Evolutionary conservation across 2,329 filamentous ascomycete genomes (phyloP).

Genomic region (Phaeosphaeriaceae sp.): DNA sequence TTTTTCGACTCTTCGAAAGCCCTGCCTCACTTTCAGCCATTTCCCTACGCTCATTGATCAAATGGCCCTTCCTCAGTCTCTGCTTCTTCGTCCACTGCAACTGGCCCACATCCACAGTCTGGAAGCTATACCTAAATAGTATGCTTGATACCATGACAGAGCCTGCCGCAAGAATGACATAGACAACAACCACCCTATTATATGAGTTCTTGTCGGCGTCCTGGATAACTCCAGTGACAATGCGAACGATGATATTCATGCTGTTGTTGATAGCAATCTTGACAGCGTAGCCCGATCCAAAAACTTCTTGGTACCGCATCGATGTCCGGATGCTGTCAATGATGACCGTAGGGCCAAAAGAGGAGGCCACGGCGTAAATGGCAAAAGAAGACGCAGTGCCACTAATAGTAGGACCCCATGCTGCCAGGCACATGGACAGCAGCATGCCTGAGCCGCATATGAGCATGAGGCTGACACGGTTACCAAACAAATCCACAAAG

Average conservation of each 20-base stretch:
- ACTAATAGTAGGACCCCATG: slow-evolving; percentile 56
- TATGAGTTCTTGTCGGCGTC: slow-evolving; percentile 65
- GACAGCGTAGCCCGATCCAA: slow-evolving; percentile 65
- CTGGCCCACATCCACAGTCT: slow-evolving; percentile 53
- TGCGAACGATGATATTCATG: slow-evolving; percentile 66
- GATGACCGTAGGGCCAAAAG: slow-evolving; percentile 63
- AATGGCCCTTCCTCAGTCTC: slow-evolving; percentile 54
- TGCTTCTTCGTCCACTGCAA: slow-evolving; percentile 66
- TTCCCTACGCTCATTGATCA: slow-evolving; percentile 53
- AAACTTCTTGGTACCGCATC: slow-evolving; percentile 66
- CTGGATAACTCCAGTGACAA: slow-evolving; percentile 65
- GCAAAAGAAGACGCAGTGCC: slow-evolving; percentile 67
- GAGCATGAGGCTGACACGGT: slow-evolving; percentile 56
- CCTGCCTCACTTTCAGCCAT: slow-evolving; percentile 45
- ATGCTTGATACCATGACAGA: slow-evolving; percentile 55
- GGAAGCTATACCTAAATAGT: slow-evolving; percentile 50
- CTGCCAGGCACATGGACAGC: slow-evolving; percentile 61
- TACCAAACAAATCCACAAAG: slow-evolving; percentile 63
- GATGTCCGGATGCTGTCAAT: slow-evolving; percentile 67
- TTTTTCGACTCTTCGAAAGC: slow-evolving; percentile 47
- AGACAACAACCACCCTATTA: slow-evolving; percentile 61
- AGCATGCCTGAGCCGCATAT: slow-evolving; percentile 60
- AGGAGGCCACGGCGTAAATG: slow-evolving; percentile 63
- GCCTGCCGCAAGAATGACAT: slow-evolving; percentile 59
- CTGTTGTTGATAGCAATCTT: slow-evolving; percentile 69